Conservation (phyloP, 2,329 filamentous ascomycete species). For the Allantophomopsis lycopodina region DNA sequence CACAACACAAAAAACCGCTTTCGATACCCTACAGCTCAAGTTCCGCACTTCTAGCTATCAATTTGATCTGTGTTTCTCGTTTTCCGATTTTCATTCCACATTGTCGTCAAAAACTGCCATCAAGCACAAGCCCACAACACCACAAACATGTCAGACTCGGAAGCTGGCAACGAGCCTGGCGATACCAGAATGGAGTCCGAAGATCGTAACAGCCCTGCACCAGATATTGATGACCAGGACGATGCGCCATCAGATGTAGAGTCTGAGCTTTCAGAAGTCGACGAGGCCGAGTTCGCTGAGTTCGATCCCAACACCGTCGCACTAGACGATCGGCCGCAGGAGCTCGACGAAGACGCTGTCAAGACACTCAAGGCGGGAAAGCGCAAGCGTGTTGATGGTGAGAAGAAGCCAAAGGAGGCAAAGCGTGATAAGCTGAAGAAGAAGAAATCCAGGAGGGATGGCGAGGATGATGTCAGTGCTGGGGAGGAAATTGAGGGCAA, state of each 20-base stretch:
- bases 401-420: conserved; percentile 56
- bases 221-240: conserved; percentile 15
- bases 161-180: neutral
- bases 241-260: conserved; percentile 36
- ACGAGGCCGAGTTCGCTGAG: conserved; percentile 56
- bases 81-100: no score
- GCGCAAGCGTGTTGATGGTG: conserved; percentile 49
- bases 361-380: conserved; percentile 51
- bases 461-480: conserved; percentile 22
- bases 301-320: conserved; percentile 52
- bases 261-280: conserved; percentile 50
- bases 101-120: no score
- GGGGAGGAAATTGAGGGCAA: conserved; percentile 39
- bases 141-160: neutral
- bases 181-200: neutral
- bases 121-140: no score
- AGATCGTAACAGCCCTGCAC: neutral
- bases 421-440: conserved; percentile 56
- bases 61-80: no score
- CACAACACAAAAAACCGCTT: no score
- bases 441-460: conserved; percentile 44
- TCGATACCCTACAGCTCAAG: no score
- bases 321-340: conserved; percentile 48
- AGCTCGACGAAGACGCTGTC: conserved; percentile 53
- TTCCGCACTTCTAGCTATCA: no score